A percentile compares a stretch with the other conserved stretches of the same genome.
Conservation (phyloP, 2,329 filamentous ascomycete species). For the Penicillium palitans region DNA sequence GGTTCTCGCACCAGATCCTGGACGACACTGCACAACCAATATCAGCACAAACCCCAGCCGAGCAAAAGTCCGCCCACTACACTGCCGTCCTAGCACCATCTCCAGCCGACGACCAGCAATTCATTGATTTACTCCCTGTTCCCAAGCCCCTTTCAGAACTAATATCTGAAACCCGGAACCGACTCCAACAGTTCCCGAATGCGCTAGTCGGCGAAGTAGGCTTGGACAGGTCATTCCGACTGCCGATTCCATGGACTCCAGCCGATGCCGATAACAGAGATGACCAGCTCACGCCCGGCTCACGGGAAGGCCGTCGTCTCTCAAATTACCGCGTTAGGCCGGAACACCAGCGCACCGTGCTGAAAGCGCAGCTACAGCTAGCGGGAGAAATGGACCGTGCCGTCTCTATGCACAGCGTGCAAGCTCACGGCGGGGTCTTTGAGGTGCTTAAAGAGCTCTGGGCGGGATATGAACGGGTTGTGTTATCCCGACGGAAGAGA, state of each 20-base stretch:
- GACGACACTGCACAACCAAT: constrained; percentile 37
- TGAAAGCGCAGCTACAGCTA: constrained; percentile 59
- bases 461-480: constrained; percentile 56
- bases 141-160: constrained; percentile 56
- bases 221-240: constrained; percentile 61
- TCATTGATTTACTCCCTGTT: constrained; percentile 54
- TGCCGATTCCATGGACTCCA: constrained; percentile 54
- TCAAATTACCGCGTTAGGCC: constrained; percentile 59
- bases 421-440: constrained; percentile 60
- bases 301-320: constrained; percentile 59
- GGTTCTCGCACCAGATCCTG: constrained; percentile 65
- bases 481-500: constrained; percentile 52
- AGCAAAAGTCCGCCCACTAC: constrained; percentile 53
- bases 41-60: constrained; percentile 11
- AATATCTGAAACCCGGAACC: constrained; percentile 50
- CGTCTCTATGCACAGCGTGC: constrained; percentile 64
- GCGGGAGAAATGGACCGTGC: constrained; percentile 59
- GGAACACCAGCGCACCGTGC: constrained; percentile 58
- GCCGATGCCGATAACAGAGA: constrained; percentile 36
- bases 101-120: constrained; percentile 46
- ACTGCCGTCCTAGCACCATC: constrained; percentile 53
- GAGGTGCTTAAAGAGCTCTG: constrained; percentile 58
- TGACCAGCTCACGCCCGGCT: constrained; percentile 55
- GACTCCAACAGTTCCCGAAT: constrained; percentile 53
- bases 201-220: constrained; percentile 64